phyloP scores from a whole-genome alignment of 148 eudicot species.

The Suaeda aralocaspica region DNA sequence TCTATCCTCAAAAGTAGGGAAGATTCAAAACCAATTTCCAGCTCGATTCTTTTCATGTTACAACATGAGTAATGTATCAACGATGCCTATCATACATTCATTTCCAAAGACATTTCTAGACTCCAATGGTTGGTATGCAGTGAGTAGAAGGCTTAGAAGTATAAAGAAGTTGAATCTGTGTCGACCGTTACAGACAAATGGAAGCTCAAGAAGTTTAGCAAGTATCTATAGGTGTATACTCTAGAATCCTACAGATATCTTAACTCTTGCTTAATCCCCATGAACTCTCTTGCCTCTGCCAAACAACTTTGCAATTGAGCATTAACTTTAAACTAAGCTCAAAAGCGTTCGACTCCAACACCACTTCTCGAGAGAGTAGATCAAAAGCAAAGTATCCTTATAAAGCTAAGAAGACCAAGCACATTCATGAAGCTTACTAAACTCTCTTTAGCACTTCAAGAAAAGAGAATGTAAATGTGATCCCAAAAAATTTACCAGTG shows the following conservation, averaged over 20 bases:
- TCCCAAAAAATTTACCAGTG: constrained; percentile 46
- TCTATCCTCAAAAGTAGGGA: neutral
- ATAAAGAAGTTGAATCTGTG: neutral
- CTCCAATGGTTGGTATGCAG: neutral
- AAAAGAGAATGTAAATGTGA: neutral
- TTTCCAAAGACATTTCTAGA: neutral
- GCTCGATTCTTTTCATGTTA: neutral
- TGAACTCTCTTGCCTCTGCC: neutral
- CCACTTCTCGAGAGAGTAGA: neutral
- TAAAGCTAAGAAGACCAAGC: neutral
- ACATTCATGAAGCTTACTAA: neutral
- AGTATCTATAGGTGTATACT: neutral
- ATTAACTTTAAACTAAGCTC: neutral
- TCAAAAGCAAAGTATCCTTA: neutral
- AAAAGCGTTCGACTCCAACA: neutral
- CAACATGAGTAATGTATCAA: neutral
- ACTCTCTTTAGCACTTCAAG: neutral
- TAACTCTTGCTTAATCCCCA: neutral
- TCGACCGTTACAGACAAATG: neutral
- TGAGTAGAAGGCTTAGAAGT: neutral
- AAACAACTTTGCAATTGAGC: neutral
- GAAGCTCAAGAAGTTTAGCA: too few species aligned
- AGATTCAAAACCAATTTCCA: neutral
- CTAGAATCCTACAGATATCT: neutral
- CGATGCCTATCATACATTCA: neutral